Conservation (phyloP, 2,329 filamentous ascomycete genomes). For the Apiospora rasikravindrae region DNA sequence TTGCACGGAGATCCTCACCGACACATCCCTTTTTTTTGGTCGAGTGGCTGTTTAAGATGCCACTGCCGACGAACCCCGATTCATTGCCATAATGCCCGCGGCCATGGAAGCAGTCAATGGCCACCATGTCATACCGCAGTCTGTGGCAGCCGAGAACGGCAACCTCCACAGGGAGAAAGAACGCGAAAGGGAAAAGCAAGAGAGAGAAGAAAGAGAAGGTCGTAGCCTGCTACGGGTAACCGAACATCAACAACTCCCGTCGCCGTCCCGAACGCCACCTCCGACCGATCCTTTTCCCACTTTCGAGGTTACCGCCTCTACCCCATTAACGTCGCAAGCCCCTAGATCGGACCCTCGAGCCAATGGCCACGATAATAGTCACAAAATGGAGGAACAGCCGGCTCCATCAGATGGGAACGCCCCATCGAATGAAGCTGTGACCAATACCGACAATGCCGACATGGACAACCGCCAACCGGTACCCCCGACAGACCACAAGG, state of each 20-base stretch:
- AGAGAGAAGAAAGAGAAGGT: conserved; percentile 27
- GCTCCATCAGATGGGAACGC: not conserved
- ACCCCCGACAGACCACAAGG: not conserved
- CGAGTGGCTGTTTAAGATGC: not conserved
- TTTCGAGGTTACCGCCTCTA: conserved; percentile 31
- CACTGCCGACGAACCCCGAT: not conserved
- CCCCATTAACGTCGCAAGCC: conserved; percentile 22
- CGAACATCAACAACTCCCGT: conserved; percentile 20
- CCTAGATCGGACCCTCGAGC: not conserved
- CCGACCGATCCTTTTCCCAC: conserved; percentile 32
- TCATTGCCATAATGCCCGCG: not conserved
- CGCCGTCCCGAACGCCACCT: conserved; percentile 24
- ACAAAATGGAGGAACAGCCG: not conserved
- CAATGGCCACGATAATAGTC: not conserved
- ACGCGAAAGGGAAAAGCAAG: conserved; percentile 10
- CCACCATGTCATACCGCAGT: not conserved
- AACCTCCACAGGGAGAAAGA: not conserved
- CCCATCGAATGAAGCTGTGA: not conserved
- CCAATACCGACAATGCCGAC: not conserved
- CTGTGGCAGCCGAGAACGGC: not conserved
- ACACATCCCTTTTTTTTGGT: not conserved
- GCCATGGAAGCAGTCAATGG: not conserved
- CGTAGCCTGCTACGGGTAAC: conserved; percentile 28
- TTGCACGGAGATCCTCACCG: not conserved
- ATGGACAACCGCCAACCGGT: not conserved